Base-by-base conservation (phyloP, 2,329 filamentous ascomycete genomes). In the Fusarium xylarioides region DNA sequence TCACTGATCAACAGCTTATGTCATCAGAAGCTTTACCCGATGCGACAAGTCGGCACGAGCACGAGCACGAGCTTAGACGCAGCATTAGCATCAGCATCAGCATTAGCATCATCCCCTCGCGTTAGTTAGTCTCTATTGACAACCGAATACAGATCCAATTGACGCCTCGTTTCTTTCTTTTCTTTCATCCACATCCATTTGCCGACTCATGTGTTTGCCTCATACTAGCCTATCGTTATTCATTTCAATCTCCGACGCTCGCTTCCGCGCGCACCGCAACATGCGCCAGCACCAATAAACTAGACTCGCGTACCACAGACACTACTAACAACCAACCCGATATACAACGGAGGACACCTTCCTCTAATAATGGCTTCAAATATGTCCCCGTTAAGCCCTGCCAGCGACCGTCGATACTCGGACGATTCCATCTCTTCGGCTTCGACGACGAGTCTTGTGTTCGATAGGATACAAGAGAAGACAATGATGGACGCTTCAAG, bases 391-490 rank as follows among this genome's bases (percentile, higher is more conserved):
- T 32, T 65, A 7, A 38, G 53, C 38, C 67, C 68, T 34, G 70
- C 73, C 21, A 49, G 53, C 68, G 66, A 69, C 46, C 71, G 73
- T 44, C 78, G 79, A 53, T 67, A 66, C 50, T 90, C 89, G 60
- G 82, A 82, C 77, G 88, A 87, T 70, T 94, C 93, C 7, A 81
- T 89, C 50, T 93, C 92, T n/a, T 92, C 92, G 44, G 91, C 91
- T n/a, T 96, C 93, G 38, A 95, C 93, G 16, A 95, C 92, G 8
- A 95, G 93, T 76, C 86, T 96, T 19, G 90, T 96, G 60, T 93
- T 96, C 79, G 93, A 96, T 74, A 90, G 92, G 71, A 87, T 95
- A 74, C 88, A 89, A 76, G 91, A 93, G 79, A 79, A 85, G 80
- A 78, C 74, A 64, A 81, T 84, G 65, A 82, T 82, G 76, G 74